Conservation (phyloP, 2,329 filamentous ascomycete genomes). For the Aureobasidium sp. region DNA sequence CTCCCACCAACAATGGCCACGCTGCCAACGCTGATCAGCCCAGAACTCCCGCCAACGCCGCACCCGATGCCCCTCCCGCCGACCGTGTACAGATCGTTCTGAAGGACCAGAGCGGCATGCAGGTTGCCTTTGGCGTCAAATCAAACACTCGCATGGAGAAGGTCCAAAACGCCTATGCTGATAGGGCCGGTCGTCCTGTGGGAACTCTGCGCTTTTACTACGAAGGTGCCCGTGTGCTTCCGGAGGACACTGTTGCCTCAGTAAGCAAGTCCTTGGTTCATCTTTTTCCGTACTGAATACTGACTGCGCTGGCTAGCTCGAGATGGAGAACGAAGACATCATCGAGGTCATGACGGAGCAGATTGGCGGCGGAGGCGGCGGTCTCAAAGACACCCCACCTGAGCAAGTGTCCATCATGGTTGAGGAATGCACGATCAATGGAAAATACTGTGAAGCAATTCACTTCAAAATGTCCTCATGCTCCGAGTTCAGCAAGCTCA, state of each 20-base stretch:
- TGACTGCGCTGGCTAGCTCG: background rate
- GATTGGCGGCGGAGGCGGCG: background rate
- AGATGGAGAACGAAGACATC: conserved; percentile 11
- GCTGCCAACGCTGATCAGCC: background rate
- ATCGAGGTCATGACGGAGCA: conserved; percentile 14
- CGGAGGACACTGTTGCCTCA: background rate
- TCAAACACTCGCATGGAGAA: conserved; percentile 9
- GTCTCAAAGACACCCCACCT: background rate
- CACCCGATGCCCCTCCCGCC: background rate
- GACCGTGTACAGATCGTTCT: background rate
- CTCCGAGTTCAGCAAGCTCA: too few species aligned
- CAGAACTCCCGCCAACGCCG: background rate
- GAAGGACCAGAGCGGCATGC: conserved; percentile 4
- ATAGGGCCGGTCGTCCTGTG: background rate
- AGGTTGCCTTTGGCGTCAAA: conserved; percentile 4
- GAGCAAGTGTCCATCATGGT: background rate
- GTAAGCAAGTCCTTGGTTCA: background rate
- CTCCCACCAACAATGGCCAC: background rate
- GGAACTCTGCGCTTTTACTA: conserved; percentile 3
- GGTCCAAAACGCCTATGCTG: conserved; percentile 3
- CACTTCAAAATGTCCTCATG: too few species aligned
- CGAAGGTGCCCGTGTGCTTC: background rate
- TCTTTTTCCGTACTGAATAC: background rate
- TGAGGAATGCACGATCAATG: background rate
- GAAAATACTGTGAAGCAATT: too few species aligned